A percentile compares a stretch with the other conserved stretches of the same genome.
Conservation (phyloP, 306 rosid species). For the Coriaria nepalensis region DNA sequence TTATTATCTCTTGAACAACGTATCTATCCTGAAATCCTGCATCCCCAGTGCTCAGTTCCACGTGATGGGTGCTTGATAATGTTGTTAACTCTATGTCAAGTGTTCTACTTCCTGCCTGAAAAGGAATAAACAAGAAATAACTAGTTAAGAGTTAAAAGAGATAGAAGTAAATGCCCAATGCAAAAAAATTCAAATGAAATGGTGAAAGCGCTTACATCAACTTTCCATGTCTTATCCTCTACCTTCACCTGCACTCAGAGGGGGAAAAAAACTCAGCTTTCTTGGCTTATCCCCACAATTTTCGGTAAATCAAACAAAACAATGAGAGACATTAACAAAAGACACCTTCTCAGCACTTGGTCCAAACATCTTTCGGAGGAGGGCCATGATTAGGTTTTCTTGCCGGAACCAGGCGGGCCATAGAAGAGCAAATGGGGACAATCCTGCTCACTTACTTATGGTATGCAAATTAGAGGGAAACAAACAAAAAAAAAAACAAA, state of each 20-base stretch:
- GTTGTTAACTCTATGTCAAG: conserved; percentile 89
- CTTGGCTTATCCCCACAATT: neutral
- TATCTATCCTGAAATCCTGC: conserved; percentile 96
- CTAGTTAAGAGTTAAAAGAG: neutral
- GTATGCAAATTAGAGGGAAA: neutral
- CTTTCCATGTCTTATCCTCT: conserved; percentile 85
- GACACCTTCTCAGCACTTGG: conserved; percentile 74
- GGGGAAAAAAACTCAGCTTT: neutral
- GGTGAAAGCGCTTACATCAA: conserved; percentile 61
- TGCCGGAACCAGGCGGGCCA: conserved; percentile 94
- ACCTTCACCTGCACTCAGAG: conserved; percentile 71
- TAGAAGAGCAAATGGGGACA: conserved; percentile 93
- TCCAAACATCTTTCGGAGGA: conserved; percentile 87
- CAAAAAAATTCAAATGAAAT: conserved; percentile 1
- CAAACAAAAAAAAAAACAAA: neutral
- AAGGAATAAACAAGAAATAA: conserved; percentile 5
- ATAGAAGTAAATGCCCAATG: neutral
- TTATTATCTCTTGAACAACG: conserved; percentile 82
- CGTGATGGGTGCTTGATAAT: conserved; percentile 69
- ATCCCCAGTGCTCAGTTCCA: conserved; percentile 82
- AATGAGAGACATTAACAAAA: neutral
- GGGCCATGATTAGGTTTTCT: conserved; percentile 93
- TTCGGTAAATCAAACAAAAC: neutral
- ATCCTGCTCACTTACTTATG: conserved; percentile 72
- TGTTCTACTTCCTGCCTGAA: conserved; percentile 88